Percentiles rank a stretch among this genome's conserved stretches.
Conservation (phyloP, 257 asterid species). For the Asclepias syriaca region DNA sequence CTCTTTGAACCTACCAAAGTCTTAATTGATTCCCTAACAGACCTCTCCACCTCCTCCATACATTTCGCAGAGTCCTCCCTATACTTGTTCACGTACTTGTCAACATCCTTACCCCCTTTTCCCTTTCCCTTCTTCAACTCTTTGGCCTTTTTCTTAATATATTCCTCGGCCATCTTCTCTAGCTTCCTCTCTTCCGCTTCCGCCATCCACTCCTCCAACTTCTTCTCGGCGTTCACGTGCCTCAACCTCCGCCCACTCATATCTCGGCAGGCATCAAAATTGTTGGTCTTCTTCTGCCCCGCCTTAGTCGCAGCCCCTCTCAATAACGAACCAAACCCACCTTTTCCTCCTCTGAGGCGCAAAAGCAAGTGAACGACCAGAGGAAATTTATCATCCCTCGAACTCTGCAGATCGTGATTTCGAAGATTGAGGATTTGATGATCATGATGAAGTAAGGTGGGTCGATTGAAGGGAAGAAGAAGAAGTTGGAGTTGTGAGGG, state of each 20-base stretch:
- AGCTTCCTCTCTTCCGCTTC: conserved; percentile 81
- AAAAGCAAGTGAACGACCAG: conserved; percentile 40
- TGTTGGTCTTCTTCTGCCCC: conserved; percentile 94
- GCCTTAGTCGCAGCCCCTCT: conserved; percentile 98
- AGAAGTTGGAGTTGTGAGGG: conserved; percentile 60
- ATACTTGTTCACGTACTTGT: conserved; percentile 82
- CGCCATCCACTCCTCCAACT: conserved; percentile 88
- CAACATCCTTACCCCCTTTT: conserved; percentile 44
- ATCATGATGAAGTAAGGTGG: conserved; percentile 36
- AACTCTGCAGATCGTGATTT: background rate
- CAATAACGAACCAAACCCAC: conserved; percentile 89
- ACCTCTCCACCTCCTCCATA: conserved; percentile 75
- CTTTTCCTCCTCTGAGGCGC: conserved; percentile 93
- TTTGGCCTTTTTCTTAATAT: conserved; percentile 62
- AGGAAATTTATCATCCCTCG: conserved; percentile 26
- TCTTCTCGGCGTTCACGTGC: conserved; percentile 98
- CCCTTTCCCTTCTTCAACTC: conserved; percentile 56
- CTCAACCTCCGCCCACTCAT: conserved; percentile 97
- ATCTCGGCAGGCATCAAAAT: conserved; percentile 95
- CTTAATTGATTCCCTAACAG: conserved; percentile 68
- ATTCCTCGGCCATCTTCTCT: conserved; percentile 92
- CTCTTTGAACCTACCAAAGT: conserved; percentile 49
- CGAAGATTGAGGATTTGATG: conserved; percentile 29
- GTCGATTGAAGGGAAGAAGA: conserved; percentile 11
- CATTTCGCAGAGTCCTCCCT: conserved; percentile 78